Evolutionary conservation across 2,329 filamentous ascomycete genomes (phyloP), one percentile per base, ranked within the genome.

Genomic region (Colletotrichum sp.): DNA sequence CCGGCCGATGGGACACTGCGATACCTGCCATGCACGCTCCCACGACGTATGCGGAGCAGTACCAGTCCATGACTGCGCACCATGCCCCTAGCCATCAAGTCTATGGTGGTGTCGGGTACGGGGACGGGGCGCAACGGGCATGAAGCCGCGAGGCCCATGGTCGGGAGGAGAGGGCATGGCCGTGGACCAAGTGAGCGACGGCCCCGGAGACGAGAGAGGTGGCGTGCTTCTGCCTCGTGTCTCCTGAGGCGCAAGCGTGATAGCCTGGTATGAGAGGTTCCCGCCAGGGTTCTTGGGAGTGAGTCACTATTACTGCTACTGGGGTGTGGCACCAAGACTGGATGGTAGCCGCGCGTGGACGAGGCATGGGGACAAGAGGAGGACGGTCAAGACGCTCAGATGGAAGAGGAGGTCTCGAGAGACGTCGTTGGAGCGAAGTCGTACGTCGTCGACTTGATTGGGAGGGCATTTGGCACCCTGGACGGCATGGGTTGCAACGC

Each of bases 51-150:
- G 71, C 82, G 2, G 85, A 87, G 66, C 80, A 78, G 48, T 88
- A 88, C 68, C 79, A 86, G 16, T 83, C 83, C 75, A 78, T 87
- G 68, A 79, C 82, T 36, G 77, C 84, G 36, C 87, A 87, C 66
- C 82, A 84, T 48, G 71, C 71, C 22, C 80, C 77, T 7, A 74
- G 60, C 73, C 80, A 81, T n/a, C 83, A 85, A 78, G 86, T 89
- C 64, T 89, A 89, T 77, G 84, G 83, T 69, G 78, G 83, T 25
- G 80, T 82, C 61, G 82, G 82, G n/a, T 89, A 89, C 76, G 84
- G 82, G 66, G 86, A 88, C 70, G 84, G 84, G 60, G 82, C 83
- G 22, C 83, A 87, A 67, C 84, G 87, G 74, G 85, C 85, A 77
- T 89, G 74, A 84, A 84, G 55, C 43, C 66, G 71, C 13, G 71